A percentile compares a stretch with the other conserved stretches of the same genome.
Evolutionary conservation across 176 grass and related monocot genomes (phyloP).

Genomic region (Carex parvula): DNA sequence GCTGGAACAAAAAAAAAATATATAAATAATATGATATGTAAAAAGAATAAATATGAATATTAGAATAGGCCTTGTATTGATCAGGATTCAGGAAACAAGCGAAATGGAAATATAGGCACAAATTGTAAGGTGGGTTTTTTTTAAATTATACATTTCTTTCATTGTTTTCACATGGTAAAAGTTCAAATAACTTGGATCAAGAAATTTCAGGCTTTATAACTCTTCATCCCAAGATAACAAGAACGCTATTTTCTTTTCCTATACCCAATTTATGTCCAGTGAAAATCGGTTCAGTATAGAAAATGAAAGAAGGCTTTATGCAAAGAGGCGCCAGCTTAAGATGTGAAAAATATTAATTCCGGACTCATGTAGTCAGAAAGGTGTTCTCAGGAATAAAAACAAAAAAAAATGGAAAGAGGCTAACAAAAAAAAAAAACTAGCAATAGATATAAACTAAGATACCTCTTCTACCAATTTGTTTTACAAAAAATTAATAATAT

Average conservation of each 20-base stretch:
- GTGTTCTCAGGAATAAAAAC: neutral
- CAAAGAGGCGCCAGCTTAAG: neutral
- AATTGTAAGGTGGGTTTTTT: neutral
- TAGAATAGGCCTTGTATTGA: neutral
- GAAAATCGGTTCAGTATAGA: neutral
- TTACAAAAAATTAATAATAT: neutral
- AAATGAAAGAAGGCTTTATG: neutral
- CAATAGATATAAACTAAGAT: neutral
- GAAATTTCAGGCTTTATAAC: neutral
- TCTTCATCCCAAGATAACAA: neutral
- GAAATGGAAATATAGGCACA: neutral
- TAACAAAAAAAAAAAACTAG: neutral
- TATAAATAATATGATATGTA: conserved; percentile 22
- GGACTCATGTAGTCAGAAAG: neutral
- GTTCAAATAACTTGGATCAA: conserved; percentile 5
- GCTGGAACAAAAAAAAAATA: conserved; percentile 34
- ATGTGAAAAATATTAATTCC: neutral
- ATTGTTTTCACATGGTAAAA: neutral
- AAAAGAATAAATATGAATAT: neutral
- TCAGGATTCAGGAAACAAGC: neutral
- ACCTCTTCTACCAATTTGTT: neutral
- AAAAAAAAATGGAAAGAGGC: neutral
- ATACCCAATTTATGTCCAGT: neutral
- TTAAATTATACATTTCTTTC: neutral
- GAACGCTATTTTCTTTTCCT: neutral